Evolutionary conservation across 2,329 filamentous ascomycete genomes (phyloP), one percentile per base, ranked within the genome.

Genomic region (Pseudodiploospora longispora): DNA sequence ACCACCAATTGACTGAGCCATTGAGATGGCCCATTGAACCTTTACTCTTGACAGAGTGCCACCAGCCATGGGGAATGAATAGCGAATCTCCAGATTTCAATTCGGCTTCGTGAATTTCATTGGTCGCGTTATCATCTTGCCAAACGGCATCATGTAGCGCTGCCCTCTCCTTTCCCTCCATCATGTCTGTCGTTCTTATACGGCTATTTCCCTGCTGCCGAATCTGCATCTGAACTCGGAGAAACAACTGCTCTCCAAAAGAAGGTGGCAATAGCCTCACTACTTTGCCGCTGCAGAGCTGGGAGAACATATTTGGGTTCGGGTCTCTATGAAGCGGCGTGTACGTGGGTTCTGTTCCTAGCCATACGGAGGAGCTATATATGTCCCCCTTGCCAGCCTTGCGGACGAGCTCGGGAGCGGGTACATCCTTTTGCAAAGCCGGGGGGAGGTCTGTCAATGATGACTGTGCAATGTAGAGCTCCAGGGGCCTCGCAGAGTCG

Each of bases 321-420:
- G 93, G 93, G 57, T 98, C 93, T 43, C 85, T 79, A 63, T 98
- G 93, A 3, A 95, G 70, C 4, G 93, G 89, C 1, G 93, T 96
- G 54, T 88, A 89, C 0, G 90, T 96, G 1, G 88, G 88, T 34
- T 88, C 80, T 10, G 83, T 71, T 1, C 93, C 93, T 9, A 97
- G 74, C 91, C 91, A 98, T 36, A 97, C 70, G 54, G 86, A 94
- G 0, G 85, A 83, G 54, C 75, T 78, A 60, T 97, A 96, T n/a
- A 96, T 66, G 60, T 96, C 90, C 3, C 87, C 88, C 52, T 77
- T 84, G 0, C 86, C 86, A 2, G 78, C 74, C 6, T 68, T 59
- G 4, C 57, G 61, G 4, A 95, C 79, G 4, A 90, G 56, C 1
- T 70, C 59, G 0, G 89, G 90, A 0, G 75, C 74, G 0, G 83